phyloP scores from a whole-genome alignment of 2,329 filamentous ascomycete genomes.

The Akanthomyces dipterigenus region DNA sequence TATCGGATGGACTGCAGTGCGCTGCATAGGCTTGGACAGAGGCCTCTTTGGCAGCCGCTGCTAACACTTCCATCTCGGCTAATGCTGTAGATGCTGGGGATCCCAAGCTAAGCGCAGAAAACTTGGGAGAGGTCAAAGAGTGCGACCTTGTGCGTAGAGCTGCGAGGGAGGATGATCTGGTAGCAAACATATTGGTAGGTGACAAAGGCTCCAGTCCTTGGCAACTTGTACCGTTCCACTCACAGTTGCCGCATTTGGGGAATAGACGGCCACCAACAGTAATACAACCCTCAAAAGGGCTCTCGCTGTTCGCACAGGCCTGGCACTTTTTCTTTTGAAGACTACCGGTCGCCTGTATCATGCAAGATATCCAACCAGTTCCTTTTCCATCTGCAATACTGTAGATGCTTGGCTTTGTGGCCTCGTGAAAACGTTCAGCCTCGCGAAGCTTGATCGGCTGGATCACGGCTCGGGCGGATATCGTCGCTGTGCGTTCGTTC shows the following conservation, averaged over 20 bases:
- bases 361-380: conserved; percentile 40
- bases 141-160: background rate
- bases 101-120: background rate
- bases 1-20: background rate
- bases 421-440: conserved; percentile 33
- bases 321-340: conserved; percentile 33
- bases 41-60: background rate
- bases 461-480: conserved; percentile 25
- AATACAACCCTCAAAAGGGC: conserved; percentile 40
- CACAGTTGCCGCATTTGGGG: conserved; percentile 44
- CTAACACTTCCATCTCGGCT: background rate
- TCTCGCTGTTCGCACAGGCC: conserved; percentile 35
- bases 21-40: background rate
- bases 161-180: background rate
- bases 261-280: conserved; percentile 35
- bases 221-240: conserved; percentile 39
- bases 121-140: background rate
- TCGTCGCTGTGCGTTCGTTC: background rate
- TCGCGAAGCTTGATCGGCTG: conserved; percentile 35
- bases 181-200: background rate
- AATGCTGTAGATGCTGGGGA: background rate
- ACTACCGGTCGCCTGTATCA: conserved; percentile 44
- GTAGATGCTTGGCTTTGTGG: conserved; percentile 34
- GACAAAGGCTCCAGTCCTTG: conserved; percentile 17
- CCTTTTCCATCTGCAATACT: conserved; percentile 35